Percentiles rank a stretch among this genome's conserved stretches.
phyloP scores from a whole-genome alignment of 1,284 basidiomycete species.

The Porogramme epimiltina region DNA sequence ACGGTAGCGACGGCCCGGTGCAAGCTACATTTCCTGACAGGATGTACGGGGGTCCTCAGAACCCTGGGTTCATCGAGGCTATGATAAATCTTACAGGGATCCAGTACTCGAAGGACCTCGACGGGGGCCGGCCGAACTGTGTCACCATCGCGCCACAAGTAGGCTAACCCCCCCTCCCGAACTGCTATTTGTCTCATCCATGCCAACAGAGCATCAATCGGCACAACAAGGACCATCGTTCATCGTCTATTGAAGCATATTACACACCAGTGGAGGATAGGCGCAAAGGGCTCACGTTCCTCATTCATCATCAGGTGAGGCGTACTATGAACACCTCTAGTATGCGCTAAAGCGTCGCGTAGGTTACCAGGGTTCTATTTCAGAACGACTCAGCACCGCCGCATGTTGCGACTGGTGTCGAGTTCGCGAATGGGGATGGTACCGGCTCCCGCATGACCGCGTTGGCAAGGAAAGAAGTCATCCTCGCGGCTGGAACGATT shows the following conservation, averaged over 20 bases:
- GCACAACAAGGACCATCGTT: conserved; percentile 35
- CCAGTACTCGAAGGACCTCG: conserved; percentile 47
- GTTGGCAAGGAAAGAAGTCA: conserved; percentile 54
- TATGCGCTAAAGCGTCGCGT: not conserved
- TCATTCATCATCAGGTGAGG: conserved; percentile 30
- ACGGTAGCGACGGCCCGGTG: conserved; percentile 57
- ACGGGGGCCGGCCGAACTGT: conserved; percentile 56
- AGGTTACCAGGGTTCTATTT: conserved; percentile 60
- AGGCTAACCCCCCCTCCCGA: too few relatives aligned
- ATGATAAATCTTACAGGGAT: conserved; percentile 51
- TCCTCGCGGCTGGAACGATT: conserved; percentile 49
- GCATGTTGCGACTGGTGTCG: conserved; percentile 53
- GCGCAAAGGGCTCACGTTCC: conserved; percentile 38
- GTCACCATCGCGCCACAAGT: conserved; percentile 56
- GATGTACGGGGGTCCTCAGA: conserved; percentile 62
- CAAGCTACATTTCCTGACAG: conserved; percentile 49
- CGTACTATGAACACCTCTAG: not conserved
- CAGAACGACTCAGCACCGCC: conserved; percentile 35
- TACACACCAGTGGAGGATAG: conserved; percentile 37
- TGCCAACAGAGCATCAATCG: conserved; percentile 33
- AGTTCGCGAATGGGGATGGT: conserved; percentile 40
- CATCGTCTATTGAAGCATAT: conserved; percentile 45
- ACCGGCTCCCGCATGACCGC: conserved; percentile 26
- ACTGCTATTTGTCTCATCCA: too few relatives aligned
- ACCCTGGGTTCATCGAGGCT: conserved; percentile 50